Conservation (phyloP, 306 rosid genomes). For the Cicer judaicum region DNA sequence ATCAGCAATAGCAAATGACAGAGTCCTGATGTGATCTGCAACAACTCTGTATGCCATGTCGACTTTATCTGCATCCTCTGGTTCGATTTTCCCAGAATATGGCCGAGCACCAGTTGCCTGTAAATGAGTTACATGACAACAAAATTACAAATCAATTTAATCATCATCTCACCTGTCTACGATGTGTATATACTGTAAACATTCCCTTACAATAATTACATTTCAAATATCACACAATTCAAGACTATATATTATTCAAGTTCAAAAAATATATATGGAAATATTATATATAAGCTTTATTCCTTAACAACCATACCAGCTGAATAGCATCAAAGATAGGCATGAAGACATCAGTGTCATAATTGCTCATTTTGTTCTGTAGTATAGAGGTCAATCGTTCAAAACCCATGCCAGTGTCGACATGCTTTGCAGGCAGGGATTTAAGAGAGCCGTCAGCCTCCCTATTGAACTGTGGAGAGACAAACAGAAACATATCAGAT, state of each 20-base stretch:
- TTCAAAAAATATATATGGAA: constrained; percentile 17
- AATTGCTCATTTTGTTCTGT: constrained; percentile 92
- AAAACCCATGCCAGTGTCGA: constrained; percentile 95
- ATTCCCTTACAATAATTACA: constrained; percentile 12
- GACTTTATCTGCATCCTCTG: constrained; percentile 78
- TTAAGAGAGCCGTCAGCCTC: constrained; percentile 90
- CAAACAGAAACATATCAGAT: constrained; percentile 23
- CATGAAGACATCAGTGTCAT: constrained; percentile 92
- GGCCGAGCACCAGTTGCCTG: constrained; percentile 92
- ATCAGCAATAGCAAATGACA: constrained; percentile 97
- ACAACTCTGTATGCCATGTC: constrained; percentile 98
- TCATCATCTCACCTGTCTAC: not conserved
- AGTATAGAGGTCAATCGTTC: constrained; percentile 92
- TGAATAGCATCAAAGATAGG: constrained; percentile 92
- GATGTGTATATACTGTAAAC: not conserved
- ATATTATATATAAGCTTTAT: constrained; percentile 43
- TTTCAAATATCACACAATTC: constrained; percentile 32
- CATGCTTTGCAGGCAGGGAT: constrained; percentile 93
- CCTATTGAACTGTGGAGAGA: constrained; percentile 73
- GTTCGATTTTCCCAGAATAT: constrained; percentile 86
- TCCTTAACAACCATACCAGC: constrained; percentile 69
- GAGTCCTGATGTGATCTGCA: constrained; percentile 69
- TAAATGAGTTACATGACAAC: constrained; percentile 33
- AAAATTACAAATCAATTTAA: constrained; percentile 8
- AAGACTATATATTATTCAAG: not conserved